Evolutionary conservation across 1,139 yeast species (phyloP).

Genomic region (Blastobotrys malaysiensis): DNA sequence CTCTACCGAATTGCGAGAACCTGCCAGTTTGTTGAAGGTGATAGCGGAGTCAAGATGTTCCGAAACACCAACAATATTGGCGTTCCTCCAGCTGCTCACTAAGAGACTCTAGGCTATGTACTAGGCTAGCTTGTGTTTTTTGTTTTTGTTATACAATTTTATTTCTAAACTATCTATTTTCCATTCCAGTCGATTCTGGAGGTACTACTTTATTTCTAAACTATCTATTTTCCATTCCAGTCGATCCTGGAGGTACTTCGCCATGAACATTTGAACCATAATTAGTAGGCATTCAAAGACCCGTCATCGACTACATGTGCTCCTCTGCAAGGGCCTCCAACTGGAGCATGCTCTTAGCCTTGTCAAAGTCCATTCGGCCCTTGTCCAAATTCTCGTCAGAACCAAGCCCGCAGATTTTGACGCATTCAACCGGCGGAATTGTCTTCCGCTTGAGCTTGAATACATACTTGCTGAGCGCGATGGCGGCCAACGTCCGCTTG

Average conservation of each 20-base stretch:
- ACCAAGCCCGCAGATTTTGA: slow-evolving; percentile 53
- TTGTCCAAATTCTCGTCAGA: slow-evolving; percentile 45
- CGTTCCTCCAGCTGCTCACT: slow-evolving; percentile 25
- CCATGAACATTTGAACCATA: no score
- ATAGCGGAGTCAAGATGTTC: slow-evolving; percentile 70
- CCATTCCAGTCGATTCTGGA: no score
- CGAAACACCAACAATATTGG: slow-evolving; percentile 63
- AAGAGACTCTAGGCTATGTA: slow-evolving; percentile 6
- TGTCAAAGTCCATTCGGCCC: slow-evolving; percentile 37
- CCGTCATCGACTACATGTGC: no score
- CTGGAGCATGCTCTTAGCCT: slow-evolving; percentile 35
- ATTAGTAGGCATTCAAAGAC: no score
- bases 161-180: background rate
- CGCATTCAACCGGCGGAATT: slow-evolving; percentile 55
- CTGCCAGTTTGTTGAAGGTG: slow-evolving; percentile 83
- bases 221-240: no score
- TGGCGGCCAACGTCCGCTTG: slow-evolving; percentile 47
- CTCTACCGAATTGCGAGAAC: slow-evolving; percentile 66
- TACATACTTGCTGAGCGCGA: slow-evolving; percentile 73
- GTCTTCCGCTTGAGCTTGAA: slow-evolving; percentile 71
- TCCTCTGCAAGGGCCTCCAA: slow-evolving; percentile 31
- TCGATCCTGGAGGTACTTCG: no score
- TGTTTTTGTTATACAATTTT: slow-evolving; percentile 7
- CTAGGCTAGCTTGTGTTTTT: slow-evolving; percentile 6
- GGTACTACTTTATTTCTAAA: slow-evolving; percentile 1